Evolutionary conservation across 179 eudicot genomes (phyloP).

Genomic region (Pouteria campechiana): DNA sequence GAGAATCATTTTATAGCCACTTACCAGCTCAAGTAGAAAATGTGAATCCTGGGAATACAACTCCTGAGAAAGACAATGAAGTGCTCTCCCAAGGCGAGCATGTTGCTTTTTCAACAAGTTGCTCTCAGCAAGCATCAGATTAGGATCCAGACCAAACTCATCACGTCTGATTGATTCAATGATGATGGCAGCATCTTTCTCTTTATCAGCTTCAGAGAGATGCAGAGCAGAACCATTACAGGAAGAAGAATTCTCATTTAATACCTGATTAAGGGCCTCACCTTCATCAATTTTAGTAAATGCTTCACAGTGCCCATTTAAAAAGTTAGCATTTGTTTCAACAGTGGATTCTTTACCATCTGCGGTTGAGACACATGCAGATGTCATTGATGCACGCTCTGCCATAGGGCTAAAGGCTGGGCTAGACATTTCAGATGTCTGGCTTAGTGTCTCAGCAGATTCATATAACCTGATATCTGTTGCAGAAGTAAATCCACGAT

Average conservation of each 20-base stretch:
- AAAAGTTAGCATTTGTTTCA: too few species aligned
- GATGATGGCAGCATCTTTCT: conserved; percentile 37
- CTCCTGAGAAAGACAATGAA: conserved; percentile 94
- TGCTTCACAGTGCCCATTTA: conserved; percentile 10
- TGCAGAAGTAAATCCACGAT: conserved; percentile 34
- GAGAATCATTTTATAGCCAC: too few species aligned
- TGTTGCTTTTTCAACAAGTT: conserved; percentile 76
- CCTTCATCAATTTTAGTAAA: not conserved
- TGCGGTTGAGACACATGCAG: too few species aligned
- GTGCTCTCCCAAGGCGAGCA: conserved; percentile 97
- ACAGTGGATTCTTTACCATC: too few species aligned
- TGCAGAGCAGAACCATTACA: conserved; percentile 3
- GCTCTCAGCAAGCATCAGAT: conserved; percentile 42
- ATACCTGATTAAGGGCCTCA: too few species aligned
- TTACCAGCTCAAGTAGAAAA: conserved; percentile 91
- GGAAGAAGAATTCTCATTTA: conserved; percentile 8
- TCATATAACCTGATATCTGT: conserved; percentile 6
- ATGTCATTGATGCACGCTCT: too few species aligned
- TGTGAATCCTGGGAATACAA: conserved; percentile 96
- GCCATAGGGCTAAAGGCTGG: too few species aligned
- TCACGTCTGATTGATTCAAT: conserved; percentile 78
- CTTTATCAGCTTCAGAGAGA: conserved; percentile 12
- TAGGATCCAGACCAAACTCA: conserved; percentile 76
- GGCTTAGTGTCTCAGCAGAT: conserved; percentile 16
- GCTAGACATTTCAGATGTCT: too few species aligned